phyloP scores from a whole-genome alignment of 1,284 basidiomycete species.

The Kalmanozyma brasiliensis region DNA sequence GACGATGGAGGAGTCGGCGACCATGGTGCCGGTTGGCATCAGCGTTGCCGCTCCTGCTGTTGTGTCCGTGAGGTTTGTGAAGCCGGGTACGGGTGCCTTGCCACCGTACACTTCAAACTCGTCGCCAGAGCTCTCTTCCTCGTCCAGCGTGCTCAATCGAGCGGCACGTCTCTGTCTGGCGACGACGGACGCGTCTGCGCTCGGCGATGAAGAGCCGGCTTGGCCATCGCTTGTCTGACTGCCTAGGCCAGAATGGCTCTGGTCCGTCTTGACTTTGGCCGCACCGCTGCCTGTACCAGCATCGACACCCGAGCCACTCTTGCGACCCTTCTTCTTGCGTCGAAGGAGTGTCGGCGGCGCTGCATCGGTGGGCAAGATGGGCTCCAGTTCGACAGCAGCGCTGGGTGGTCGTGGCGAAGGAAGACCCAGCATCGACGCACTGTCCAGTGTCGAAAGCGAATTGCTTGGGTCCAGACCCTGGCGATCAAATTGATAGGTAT shows the following conservation, averaged over 20 bases:
- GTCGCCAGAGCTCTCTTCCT: constrained; percentile 62
- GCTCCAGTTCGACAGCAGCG: constrained; percentile 84
- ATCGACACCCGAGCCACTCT: constrained; percentile 29
- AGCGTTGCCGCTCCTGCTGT: constrained; percentile 1
- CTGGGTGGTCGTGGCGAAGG: constrained; percentile 66
- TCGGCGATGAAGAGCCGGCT: background rate
- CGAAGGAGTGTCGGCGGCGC: constrained; percentile 78
- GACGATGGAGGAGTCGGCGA: constrained; percentile 36
- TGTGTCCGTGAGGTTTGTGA: constrained; percentile 29
- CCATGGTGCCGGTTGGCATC: background rate
- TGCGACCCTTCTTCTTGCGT: constrained; percentile 34
- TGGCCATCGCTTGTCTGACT: too few relatives aligned
- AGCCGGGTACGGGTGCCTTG: constrained; percentile 50
- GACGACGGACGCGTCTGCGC: constrained; percentile 6
- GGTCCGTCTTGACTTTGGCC: constrained; percentile 1
- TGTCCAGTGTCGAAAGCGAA: constrained; percentile 13
- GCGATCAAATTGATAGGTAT: constrained; percentile 46
- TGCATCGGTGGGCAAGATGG: constrained; percentile 83
- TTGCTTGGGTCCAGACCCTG: constrained; percentile 12
- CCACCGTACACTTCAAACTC: constrained; percentile 68
- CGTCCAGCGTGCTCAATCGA: constrained; percentile 47
- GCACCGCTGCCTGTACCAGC: constrained; percentile 14
- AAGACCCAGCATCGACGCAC: constrained; percentile 50
- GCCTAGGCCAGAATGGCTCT: background rate
- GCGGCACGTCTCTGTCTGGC: constrained; percentile 23